These are phyloP conservation scores for Boechera retrofracta DNA, from an alignment of 345 rosid species.

Conservation along the genomic window DNA sequence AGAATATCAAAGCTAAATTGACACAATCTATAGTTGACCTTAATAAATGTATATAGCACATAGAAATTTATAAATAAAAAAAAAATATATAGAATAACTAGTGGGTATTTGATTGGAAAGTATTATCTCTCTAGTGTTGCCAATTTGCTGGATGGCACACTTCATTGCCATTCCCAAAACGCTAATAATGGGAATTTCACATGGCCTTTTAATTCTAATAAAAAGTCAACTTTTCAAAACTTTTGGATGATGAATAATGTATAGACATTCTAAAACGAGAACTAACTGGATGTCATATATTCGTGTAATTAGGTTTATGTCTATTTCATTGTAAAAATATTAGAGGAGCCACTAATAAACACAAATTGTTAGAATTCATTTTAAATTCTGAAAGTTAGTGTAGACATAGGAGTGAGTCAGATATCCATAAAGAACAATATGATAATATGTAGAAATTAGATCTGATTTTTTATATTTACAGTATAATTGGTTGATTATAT, in stretches of 20 bases:
- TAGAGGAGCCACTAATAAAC: constrained; percentile 28
- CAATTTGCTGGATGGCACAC: constrained; percentile 40
- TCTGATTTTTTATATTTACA: constrained; percentile 15
- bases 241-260: neutral
- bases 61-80: too few relatives aligned
- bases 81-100: constrained; percentile 1
- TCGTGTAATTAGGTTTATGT: neutral
- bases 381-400: constrained; percentile 21
- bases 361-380: constrained; percentile 23
- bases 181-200: constrained; percentile 35
- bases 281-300: constrained; percentile 1
- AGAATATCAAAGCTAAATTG: neutral
- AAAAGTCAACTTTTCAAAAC: neutral
- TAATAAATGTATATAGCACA: neutral
- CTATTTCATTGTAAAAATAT: neutral
- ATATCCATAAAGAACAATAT: constrained; percentile 43
- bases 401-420: constrained; percentile 44
- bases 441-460: constrained; percentile 44
- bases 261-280: neutral
- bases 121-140: constrained; percentile 16
- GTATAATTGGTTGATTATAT: constrained; percentile 6
- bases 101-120: constrained; percentile 32
- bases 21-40: neutral
- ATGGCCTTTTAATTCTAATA: constrained; percentile 15
- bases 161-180: constrained; percentile 18